A percentile compares a stretch with the other conserved stretches of the same genome.
Conservation (phyloP, 345 rosid species). For the Salix arbutifolia region DNA sequence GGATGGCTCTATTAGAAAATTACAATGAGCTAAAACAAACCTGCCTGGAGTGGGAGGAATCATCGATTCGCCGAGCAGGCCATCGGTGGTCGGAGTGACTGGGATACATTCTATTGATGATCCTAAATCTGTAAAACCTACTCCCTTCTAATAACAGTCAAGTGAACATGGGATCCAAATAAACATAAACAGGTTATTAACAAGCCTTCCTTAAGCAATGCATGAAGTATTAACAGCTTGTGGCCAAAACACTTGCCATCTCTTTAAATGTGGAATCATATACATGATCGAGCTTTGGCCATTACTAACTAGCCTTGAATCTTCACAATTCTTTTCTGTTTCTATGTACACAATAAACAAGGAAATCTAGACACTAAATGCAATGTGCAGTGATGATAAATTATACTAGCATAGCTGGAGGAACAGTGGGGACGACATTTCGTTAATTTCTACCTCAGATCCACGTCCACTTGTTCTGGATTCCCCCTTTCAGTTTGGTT, state of each 20-base stretch:
- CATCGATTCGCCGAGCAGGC: no score
- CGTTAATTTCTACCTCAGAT: constrained; percentile 47
- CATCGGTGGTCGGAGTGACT: neutral
- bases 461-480: constrained; percentile 64
- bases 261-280: neutral
- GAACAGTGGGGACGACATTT: neutral
- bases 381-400: constrained; percentile 13
- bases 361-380: constrained; percentile 39
- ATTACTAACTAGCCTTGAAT: constrained; percentile 38
- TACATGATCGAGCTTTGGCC: constrained; percentile 22
- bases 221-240: constrained; percentile 39
- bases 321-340: constrained; percentile 39
- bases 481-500: constrained; percentile 69
- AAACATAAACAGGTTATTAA: constrained; percentile 9
- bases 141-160: neutral
- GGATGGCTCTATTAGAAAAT: neutral
- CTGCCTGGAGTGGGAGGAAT: no score
- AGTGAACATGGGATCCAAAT: constrained; percentile 10
- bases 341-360: constrained; percentile 49
- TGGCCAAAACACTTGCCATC: constrained; percentile 26
- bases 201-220: constrained; percentile 16
- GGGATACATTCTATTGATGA: neutral
- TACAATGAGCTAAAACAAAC: no score
- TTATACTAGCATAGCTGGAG: constrained; percentile 9
- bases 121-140: neutral